Conservation (phyloP, 495 filamentous ascomycete species). For the Penicillium bovifimosum region DNA sequence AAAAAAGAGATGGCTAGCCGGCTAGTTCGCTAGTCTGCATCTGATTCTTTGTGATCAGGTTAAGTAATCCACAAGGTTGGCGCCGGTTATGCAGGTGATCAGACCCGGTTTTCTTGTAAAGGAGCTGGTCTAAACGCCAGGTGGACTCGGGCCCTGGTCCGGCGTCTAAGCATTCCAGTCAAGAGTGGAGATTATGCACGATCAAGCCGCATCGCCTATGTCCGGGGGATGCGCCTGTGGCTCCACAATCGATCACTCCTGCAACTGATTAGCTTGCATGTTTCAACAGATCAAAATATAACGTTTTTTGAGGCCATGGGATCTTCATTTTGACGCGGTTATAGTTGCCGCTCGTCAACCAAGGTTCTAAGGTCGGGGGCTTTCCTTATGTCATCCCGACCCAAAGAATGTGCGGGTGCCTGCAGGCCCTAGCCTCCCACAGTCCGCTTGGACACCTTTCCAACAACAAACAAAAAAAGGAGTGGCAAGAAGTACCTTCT, state of each 20-base stretch:
- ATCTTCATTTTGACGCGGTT: neutral
- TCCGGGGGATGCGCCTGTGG: neutral
- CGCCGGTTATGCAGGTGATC: constrained; percentile 39
- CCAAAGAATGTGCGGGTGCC: constrained; percentile 1
- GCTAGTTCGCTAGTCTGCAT: constrained; percentile 8
- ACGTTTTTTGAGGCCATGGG: neutral
- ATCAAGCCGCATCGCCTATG: constrained; percentile 9
- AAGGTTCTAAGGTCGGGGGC: neutral
- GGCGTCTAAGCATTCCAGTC: constrained; percentile 25
- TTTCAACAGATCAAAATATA: neutral
- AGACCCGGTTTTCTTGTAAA: constrained; percentile 23
- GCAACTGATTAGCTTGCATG: neutral
- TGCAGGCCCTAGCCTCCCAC: neutral
- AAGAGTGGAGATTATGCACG: constrained; percentile 10
- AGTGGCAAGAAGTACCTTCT: neutral
- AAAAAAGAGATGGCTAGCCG: neutral
- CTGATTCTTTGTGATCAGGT: constrained; percentile 18
- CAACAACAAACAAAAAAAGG: neutral
- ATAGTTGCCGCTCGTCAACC: neutral
- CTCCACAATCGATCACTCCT: neutral
- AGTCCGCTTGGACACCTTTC: neutral
- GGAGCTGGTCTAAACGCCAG: constrained; percentile 24
- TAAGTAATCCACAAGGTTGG: constrained; percentile 18
- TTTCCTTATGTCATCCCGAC: constrained; percentile 16
- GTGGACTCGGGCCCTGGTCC: constrained; percentile 34